Base-by-base conservation (phyloP, 345 rosid genomes). In the Clausena lansium region DNA sequence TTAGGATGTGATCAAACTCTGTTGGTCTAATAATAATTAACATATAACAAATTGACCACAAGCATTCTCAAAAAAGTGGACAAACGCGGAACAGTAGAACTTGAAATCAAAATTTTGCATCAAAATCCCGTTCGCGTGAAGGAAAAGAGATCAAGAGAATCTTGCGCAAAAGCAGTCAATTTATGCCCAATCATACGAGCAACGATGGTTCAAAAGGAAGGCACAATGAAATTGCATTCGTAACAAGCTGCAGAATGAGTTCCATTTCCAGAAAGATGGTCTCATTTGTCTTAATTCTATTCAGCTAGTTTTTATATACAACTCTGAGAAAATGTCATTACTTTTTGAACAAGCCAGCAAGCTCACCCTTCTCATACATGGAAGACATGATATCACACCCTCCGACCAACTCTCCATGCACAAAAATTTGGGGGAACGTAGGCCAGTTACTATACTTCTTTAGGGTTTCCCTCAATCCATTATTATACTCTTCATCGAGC, bases 381-480 rank as follows among this genome's bases (percentile, higher is more conserved):
- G 94, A 88, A 50, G 90, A 85, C 79, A 95, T 80, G 77, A 95
- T 93, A 83, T 95, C 97, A 64, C 94, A 93, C 45, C 98, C 96
- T 38, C 97, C 99, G 7, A 95, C 47, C 82, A 95, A 83, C 73
- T 95, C 96, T 5, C 98, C 99, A 52, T 87, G 82, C 73, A 89
- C 91, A 76, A 92, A 95, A 17, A 93, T 73, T 74, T 93, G 99
- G 0, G 98, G 97, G 78, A 95, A 91, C 41, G 99, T 93, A 19
- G 97, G 97, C 99, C 99, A 92, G 71, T 86, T 95, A 77, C 97
- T 95, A 50, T 92, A 95, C 79, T 74, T 89, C 92, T 95, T 95
- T 55, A 95, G 77, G 17, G 86, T 93, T 81, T 93, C 98, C 79
- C 97, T 92, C 84, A 93, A 84, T 38, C 97, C 98, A 1, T 14